Conservation (phyloP, 1,139 yeast genomes). For the Kurtzmaniella quercitrusa region DNA sequence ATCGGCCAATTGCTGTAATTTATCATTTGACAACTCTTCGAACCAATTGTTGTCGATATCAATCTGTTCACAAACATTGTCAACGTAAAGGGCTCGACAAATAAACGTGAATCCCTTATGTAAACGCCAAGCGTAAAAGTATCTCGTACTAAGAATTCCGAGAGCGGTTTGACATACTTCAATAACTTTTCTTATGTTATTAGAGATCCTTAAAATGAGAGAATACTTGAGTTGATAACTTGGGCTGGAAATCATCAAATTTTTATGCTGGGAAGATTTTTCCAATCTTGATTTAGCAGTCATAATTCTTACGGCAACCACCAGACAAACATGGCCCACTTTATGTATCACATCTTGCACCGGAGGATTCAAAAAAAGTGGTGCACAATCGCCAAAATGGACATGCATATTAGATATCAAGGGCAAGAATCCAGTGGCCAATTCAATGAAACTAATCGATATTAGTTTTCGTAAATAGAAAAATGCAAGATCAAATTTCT, state of each 20-base stretch:
- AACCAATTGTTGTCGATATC: not conserved
- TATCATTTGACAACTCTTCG: not conserved
- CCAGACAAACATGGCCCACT: slow-evolving; percentile 24
- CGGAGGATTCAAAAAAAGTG: slow-evolving; percentile 33
- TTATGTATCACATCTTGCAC: slow-evolving; percentile 28
- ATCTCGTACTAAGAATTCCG: slow-evolving; percentile 30
- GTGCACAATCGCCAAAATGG: slow-evolving; percentile 34
- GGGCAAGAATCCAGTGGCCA: slow-evolving; percentile 25
- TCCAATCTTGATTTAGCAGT: slow-evolving; percentile 20
- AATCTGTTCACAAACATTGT: slow-evolving; percentile 17
- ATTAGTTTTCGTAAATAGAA: slow-evolving; percentile 29
- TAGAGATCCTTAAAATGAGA: slow-evolving; percentile 17
- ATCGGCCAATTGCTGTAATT: not conserved
- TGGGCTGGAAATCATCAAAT: slow-evolving; percentile 12
- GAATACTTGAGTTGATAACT: slow-evolving; percentile 16
- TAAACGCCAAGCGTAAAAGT: slow-evolving; percentile 44
- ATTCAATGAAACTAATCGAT: slow-evolving; percentile 19
- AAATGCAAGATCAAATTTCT: slow-evolving; percentile 19
- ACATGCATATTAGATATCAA: slow-evolving; percentile 23
- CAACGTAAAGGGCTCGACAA: slow-evolving; percentile 17
- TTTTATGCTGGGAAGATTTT: slow-evolving; percentile 15
- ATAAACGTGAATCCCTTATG: slow-evolving; percentile 32
- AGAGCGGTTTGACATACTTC: slow-evolving; percentile 21
- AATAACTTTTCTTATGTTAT: slow-evolving; percentile 15
- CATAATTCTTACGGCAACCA: slow-evolving; percentile 19